Base-by-base conservation (phyloP, 148 eudicot species). In the Heliamphora exappendiculata region DNA sequence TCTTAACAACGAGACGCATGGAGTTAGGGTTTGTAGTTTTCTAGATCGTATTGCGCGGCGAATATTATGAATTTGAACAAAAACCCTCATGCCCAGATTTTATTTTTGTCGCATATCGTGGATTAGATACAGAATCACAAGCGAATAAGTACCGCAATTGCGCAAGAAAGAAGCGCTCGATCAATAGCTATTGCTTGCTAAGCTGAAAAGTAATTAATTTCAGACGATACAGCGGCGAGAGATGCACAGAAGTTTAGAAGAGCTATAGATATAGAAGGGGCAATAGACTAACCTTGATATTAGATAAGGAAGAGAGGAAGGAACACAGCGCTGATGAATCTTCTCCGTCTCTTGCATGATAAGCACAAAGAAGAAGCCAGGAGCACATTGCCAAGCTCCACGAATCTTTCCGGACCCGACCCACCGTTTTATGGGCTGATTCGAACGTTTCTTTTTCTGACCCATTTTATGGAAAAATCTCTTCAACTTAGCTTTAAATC, bases 11-110 rank as follows among this genome's bases (percentile, higher is more conserved):
- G 33, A 11, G 19, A 53, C 4, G 54, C 13, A 69, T 65, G 82
- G 75, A 26, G 44, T 26, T 22, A 75, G n/a, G 42, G 65, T n/a
- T 28, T 73, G 78, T 70, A 80, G 49, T 66, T 74, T 77, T 70
- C 41, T 76, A 37, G 34, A 62, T 22, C 2, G 67, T 36, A 7
- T 33, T 17, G 44, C 34, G 26, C 19, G 68, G 68, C 33, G 34
- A 64, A 64, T 64, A 64, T 34, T 34, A 34, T 24, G 26, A 64
- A 34, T 34, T 19, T n/a, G 22, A 36, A 19, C 68, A 19, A 64
- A 34, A 64, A 24, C 68, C 68, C 33, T 64, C 68, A 64, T 19
- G 13, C 41, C 68, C 44, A 62, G 4, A 36, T 64, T 22, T 64
- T 63, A 63, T 4, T 33, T 36, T n/a, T 64, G 12, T 34, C 42